Base-by-base conservation (phyloP, 2,329 filamentous ascomycete genomes). In the Xylariaceae sp. region DNA sequence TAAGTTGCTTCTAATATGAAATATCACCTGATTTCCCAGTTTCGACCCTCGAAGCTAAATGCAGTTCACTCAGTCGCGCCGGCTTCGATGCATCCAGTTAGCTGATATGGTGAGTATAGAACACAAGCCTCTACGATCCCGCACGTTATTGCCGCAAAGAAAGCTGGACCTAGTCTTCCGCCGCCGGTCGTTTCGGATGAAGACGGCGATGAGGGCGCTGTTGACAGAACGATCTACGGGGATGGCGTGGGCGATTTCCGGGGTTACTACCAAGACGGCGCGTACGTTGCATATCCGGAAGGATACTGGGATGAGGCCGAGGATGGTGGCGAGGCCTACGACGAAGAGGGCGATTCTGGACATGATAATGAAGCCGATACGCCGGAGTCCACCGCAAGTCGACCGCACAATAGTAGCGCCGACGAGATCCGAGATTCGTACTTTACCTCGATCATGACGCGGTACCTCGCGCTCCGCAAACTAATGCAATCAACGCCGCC, bases 221-320 rank as follows among this genome's bases (percentile, higher is more conserved):
- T 72, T 2, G 77, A 80, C 60, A 72, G 74, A 54, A 71, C 69
- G 37, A 77, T 82, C 48, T 85, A 85, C 67, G 68, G 77, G 7
- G 71, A 77, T 58, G 78, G 78, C 4, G 63, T 73, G 17, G 79
- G 80, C 56, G 83, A 88, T 67, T 76, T 78, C 18, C 75, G 82
- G 57, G 88, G 88, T 9, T 87, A 84, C 69, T 94, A 90, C 71
- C 77, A 85, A 13, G 89, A 96, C 66, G 92, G 91, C 53, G 88
- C 90, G 44, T 96, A 91, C 71, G 84, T 88, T 23, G 88, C 86
- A 3, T 78, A 81, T 2, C 80, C 83, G 0, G 75, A 79, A 10
- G 65, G 71, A 15, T 68, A 73, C 34, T 61, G 72, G 34, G 65
- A 65, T 23, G 64, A 71, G 50, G 61, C 63, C 1, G 64, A 67